A percentile compares a stretch with the other conserved stretches of the same genome.
Evolutionary conservation across 805 yeast genomes (phyloP).

Genomic region (Ogataea salicorniae): DNA sequence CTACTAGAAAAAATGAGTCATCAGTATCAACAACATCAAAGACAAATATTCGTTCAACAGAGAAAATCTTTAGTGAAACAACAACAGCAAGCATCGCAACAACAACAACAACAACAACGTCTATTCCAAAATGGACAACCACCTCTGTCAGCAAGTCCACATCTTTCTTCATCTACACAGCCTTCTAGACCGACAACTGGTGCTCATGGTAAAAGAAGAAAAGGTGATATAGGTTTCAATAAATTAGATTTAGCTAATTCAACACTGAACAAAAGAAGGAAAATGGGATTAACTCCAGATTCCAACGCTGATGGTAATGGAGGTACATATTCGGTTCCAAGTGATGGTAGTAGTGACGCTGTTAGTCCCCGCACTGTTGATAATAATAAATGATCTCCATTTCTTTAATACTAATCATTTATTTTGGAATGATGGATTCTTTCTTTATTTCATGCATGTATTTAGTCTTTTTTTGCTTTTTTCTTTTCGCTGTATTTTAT

Average conservation of each 20-base stretch:
- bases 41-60: conserved; percentile 9
- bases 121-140: neutral
- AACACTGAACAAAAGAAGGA: conserved; percentile 31
- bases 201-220: conserved; percentile 5
- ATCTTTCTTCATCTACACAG: neutral
- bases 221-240: conserved; percentile 12
- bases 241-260: conserved; percentile 31
- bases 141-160: neutral
- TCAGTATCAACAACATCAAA: conserved; percentile 17
- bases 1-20: conserved; percentile 13
- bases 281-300: conserved; percentile 7
- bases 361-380: conserved; percentile 18
- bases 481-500: neutral
- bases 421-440: neutral
- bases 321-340: neutral
- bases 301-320: neutral
- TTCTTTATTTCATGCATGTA: neutral
- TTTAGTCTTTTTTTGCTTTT: neutral
- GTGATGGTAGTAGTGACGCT: conserved; percentile 12
- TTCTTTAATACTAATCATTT: neutral
- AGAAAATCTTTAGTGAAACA: conserved; percentile 11
- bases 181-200: neutral
- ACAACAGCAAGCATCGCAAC: conserved; percentile 12
- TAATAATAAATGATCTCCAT: conserved; percentile 1
- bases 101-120: conserved; percentile 6